These are phyloP conservation scores for Pichia terricola DNA, from an alignment of 1,139 yeast genomes.

Conservation along the genomic window DNA sequence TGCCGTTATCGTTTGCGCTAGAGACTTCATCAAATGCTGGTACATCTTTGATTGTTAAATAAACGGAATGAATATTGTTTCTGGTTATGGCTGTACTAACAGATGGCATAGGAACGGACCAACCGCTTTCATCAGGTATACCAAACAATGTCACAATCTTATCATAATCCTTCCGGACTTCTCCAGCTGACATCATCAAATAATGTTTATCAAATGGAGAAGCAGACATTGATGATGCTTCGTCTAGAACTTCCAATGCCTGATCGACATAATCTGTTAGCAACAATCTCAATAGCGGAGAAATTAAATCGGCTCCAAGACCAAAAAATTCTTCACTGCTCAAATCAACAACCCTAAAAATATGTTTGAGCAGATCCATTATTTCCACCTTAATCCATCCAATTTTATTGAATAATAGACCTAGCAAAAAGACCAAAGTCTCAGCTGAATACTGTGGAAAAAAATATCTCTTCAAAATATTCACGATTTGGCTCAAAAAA, in stretches of 20 bases:
- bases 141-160: slow-evolving; percentile 88
- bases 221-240: slow-evolving; percentile 77
- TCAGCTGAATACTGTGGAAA: slow-evolving; percentile 73
- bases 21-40: slow-evolving; percentile 9
- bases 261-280: slow-evolving; percentile 82
- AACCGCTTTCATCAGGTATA: slow-evolving; percentile 93
- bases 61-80: slow-evolving; percentile 91
- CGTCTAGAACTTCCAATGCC: slow-evolving; percentile 84
- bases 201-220: slow-evolving; percentile 87
- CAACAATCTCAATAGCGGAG: slow-evolving; percentile 75
- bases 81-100: slow-evolving; percentile 81
- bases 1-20: not conserved
- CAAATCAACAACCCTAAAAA: slow-evolving; percentile 72
- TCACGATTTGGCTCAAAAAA: slow-evolving; percentile 71
- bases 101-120: slow-evolving; percentile 96
- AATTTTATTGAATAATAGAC: slow-evolving; percentile 66
- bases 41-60: slow-evolving; percentile 51
- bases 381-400: slow-evolving; percentile 77
- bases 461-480: slow-evolving; percentile 55
- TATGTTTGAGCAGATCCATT: slow-evolving; percentile 59
- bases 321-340: slow-evolving; percentile 74
- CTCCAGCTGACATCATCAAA: slow-evolving; percentile 84
- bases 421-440: slow-evolving; percentile 63
- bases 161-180: slow-evolving; percentile 72
- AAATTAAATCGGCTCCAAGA: slow-evolving; percentile 89